Percentiles rank a stretch among this genome's conserved stretches.
These are phyloP conservation scores for Pyricularia sp. DNA, from an alignment of 2,329 filamentous ascomycete species.

Conservation along the genomic window DNA sequence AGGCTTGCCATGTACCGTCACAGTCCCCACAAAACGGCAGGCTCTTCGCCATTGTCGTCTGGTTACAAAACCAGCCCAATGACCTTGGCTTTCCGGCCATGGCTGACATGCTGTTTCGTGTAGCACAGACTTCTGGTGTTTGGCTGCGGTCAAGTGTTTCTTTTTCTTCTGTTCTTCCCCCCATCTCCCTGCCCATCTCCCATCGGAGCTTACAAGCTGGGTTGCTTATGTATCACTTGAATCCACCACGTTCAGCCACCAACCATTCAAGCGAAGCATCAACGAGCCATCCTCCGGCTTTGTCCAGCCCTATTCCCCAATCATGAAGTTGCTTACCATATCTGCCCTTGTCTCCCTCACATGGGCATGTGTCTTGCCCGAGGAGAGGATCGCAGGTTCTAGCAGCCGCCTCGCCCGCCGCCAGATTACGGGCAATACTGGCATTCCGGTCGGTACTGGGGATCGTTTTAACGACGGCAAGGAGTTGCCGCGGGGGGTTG, in stretches of 20 bases:
- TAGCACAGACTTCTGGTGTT: not conserved
- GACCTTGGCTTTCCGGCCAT: not conserved
- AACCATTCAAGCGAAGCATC: not conserved
- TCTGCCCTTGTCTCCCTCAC: not conserved
- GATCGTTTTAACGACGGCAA: slow-evolving; percentile 28
- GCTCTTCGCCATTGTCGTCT: not conserved
- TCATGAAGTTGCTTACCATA: not conserved
- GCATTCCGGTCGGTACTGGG: slow-evolving; percentile 26
- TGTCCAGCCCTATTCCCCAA: not conserved
- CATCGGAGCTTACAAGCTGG: not conserved
- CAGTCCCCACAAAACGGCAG: not conserved
- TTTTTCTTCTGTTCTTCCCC: not conserved
- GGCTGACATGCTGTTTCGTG: not conserved
- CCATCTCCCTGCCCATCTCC: not conserved
- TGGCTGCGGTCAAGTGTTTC: not conserved
- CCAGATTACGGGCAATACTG: slow-evolving; percentile 7
- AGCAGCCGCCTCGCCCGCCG: slow-evolving; percentile 5
- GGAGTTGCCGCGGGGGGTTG: slow-evolving; percentile 22
- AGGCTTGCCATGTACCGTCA: not conserved
- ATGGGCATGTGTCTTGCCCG: slow-evolving; percentile 23
- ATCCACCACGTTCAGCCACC: not conserved
- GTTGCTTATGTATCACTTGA: not conserved
- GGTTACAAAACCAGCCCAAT: not conserved
- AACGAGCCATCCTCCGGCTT: not conserved
- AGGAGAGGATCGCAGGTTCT: slow-evolving; percentile 15